Evolutionary conservation across 164 flowering plant species (phyloP).

Genomic region (Berberis thunbergii): DNA sequence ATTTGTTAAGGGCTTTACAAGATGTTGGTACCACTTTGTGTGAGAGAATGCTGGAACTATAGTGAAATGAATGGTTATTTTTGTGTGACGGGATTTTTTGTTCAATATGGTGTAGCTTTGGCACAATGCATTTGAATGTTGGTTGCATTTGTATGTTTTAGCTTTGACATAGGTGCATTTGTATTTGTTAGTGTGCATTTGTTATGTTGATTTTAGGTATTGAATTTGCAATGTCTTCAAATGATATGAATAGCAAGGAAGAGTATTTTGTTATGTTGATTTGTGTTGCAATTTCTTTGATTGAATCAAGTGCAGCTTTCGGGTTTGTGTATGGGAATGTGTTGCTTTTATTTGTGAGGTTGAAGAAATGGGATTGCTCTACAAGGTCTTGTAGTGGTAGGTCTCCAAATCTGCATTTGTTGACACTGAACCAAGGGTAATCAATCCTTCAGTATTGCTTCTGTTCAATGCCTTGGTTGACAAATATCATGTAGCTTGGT

Average conservation of each 20-base stretch:
- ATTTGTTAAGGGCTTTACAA: too few species aligned
- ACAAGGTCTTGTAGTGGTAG: background rate
- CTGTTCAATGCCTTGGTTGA: too few species aligned
- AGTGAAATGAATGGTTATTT: too few species aligned
- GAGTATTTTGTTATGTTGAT: background rate
- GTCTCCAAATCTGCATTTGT: background rate
- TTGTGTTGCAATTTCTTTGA: background rate
- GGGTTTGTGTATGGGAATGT: constrained; percentile 1
- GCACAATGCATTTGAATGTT: too few species aligned
- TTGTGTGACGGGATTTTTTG: too few species aligned
- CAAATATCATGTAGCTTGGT: too few species aligned
- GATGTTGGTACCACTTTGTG: too few species aligned
- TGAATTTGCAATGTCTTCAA: constrained; percentile 1
- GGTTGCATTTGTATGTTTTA: too few species aligned
- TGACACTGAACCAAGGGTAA: background rate
- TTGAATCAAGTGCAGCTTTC: constrained; percentile 1
- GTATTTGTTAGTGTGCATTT: too few species aligned
- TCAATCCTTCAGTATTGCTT: background rate
- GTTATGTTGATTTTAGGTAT: background rate
- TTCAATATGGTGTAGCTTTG: too few species aligned
- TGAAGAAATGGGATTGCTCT: background rate
- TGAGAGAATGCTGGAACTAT: too few species aligned
- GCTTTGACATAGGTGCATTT: too few species aligned
- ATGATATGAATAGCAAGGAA: background rate
- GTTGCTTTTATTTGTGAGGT: background rate